Evolutionary conservation across 2,329 filamentous ascomycete species (phyloP), one percentile per base, ranked within the genome.

Genomic region (Aciculosporium take): DNA sequence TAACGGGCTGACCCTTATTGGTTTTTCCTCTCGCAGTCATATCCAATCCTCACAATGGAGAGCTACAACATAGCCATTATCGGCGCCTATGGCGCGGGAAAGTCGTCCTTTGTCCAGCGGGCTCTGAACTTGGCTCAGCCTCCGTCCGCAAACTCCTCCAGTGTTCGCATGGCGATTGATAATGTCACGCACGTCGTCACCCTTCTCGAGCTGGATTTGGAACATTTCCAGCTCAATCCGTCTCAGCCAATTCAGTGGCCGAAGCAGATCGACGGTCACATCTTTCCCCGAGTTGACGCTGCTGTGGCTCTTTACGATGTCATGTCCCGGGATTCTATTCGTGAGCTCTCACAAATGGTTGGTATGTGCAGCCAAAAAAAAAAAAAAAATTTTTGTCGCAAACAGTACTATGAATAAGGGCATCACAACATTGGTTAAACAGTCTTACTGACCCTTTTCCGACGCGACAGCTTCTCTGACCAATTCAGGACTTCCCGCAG

Each of bases 301-400:
- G 86, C 84, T 35, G 65, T 95, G 51, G 75, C 89, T 44, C 66
- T 96, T 37, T 94, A 94, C 68, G 85, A 95, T 69, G 82, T 93
- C 34, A 84, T 79, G 60, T 81, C 84, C 57, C 72, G 76, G 51
- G 76, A 79, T 45, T 89, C 80, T 56, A 76, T 94, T 51, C 71
- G 72, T 45, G 76, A 82, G 45, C 68, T 94, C 41, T 80, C 84
- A 31, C 74, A 81, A 51, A 77, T 84, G 47, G 68, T 94, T 57
- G 78, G 88, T 94, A 71, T 33, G 51, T 42, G 23, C 12, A 8
- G 20, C 36, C n/a, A n/a, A n/a, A n/a, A n/a, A n/a, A n/a, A n/a
- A n/a, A n/a, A n/a, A n/a, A n/a, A n/a, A n/a, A 27, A 24, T 13
- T 33, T 33, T 24, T 45, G 17, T 42, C 50, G 31, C 24, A 25